phyloP scores from a whole-genome alignment of 2,329 filamentous ascomycete species.

The Sclerotinia glacialis region DNA sequence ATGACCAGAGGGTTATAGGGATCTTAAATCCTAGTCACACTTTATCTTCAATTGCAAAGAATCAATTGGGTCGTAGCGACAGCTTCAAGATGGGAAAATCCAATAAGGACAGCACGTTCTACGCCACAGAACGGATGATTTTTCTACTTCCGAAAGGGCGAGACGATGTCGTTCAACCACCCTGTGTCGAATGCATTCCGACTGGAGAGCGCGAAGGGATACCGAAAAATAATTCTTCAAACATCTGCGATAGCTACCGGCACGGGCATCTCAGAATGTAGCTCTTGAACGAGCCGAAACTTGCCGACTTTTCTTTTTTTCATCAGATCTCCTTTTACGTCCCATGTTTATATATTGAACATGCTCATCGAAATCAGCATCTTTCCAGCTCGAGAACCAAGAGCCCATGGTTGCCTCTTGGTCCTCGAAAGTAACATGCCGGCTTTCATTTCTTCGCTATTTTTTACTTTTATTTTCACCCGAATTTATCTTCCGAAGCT shows the following conservation, averaged over 20 bases:
- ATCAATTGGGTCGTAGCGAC: background rate
- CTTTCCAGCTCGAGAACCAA: background rate
- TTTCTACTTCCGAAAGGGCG: too few species aligned
- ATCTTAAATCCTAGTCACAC: too few species aligned
- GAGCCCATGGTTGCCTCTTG: background rate
- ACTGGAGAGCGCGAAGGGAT: conserved; percentile 8
- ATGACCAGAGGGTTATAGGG: background rate
- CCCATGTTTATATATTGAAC: background rate
- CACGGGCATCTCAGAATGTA: background rate
- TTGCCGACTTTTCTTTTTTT: conserved; percentile 1
- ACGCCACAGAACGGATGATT: background rate
- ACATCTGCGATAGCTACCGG: background rate
- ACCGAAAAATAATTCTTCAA: background rate
- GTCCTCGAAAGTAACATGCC: background rate
- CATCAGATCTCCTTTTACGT: background rate
- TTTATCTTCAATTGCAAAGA: background rate
- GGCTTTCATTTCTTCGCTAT: background rate
- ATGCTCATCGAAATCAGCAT: background rate
- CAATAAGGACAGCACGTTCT: background rate
- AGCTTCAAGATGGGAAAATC: background rate
- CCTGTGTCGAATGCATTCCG: background rate
- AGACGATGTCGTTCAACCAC: background rate
- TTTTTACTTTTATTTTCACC: background rate
- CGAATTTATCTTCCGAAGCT: background rate
- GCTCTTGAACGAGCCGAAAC: background rate